Base-by-base conservation (phyloP, 257 asterid genomes). In the Anisodus acutangulus region DNA sequence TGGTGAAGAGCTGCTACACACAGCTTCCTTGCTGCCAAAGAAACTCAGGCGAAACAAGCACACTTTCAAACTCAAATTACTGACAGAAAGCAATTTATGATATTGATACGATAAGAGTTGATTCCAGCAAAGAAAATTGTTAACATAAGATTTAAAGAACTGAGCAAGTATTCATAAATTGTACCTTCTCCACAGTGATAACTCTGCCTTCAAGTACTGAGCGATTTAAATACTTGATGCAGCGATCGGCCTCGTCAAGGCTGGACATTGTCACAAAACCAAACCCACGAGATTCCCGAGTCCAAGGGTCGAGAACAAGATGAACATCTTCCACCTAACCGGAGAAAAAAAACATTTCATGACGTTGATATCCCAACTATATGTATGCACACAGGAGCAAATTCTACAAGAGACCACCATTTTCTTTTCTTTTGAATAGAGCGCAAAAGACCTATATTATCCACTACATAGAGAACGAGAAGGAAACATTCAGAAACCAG, bases 1-100 rank as follows among this genome's bases (percentile, higher is more conserved):
- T 91, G 97, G 85, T 83, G 99, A 93, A 91, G 99, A 93, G 98
- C 98, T 95, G 96, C 98, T 92, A 90, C 98, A 92, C 91, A 93
- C 97, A 93, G 98, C 95, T 88, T 87, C 87, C 97, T 97, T 94
- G 97, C 89, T 89, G 89, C 85, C 93, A 90, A 90, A 92, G 89
- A 92, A 92, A 90, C 98, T 94, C 90, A 88, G 84, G 91, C 88
- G 66, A 89, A 70, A 85, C 85, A 87, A 86, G 84, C 85, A 88
- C 79, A 81, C 83, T 85, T 90, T 87, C 89, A 90, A 88, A 83
- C 87, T 59, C 74, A 45, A 82, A 47, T 67, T 60, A 71, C 69
- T 31, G 26, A 63, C 12, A 83, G 19, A 43, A 84, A 41, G 49
- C 57, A 41, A 54, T 59, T 41, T 15, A 83, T 66, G 47, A 69